These are phyloP conservation scores for Gossypium gossypioides DNA, from an alignment of 441 rosid species.

Conservation along the genomic window DNA sequence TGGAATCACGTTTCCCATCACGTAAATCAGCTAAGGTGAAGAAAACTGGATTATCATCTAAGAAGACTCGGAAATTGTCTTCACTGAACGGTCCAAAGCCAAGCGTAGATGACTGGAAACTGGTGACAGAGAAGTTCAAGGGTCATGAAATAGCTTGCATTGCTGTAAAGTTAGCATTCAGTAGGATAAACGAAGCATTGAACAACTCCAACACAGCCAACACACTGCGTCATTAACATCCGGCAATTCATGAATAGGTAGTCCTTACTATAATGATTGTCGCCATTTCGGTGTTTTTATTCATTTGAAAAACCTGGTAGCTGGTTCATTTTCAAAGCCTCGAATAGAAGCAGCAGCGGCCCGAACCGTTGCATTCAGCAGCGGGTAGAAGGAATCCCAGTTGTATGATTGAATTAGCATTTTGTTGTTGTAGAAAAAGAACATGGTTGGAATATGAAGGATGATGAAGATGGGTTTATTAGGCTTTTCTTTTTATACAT, in stretches of 20 bases:
- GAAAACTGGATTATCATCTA: slow-evolving; percentile 42
- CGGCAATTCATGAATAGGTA: slow-evolving; percentile 23
- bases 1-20: slow-evolving; percentile 18
- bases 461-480: no score
- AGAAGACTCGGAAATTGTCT: slow-evolving; percentile 72
- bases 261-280: background rate
- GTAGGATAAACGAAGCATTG: slow-evolving; percentile 74
- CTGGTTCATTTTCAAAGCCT: no score
- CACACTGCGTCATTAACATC: slow-evolving; percentile 33
- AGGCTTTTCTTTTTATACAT: no score
- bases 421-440: no score
- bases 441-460: no score
- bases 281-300: background rate
- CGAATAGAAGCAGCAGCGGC: no score
- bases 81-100: slow-evolving; percentile 48
- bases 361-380: no score
- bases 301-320: no score
- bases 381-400: no score
- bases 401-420: no score
- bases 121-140: slow-evolving; percentile 36
- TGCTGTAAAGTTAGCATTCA: slow-evolving; percentile 77
- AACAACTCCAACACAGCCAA: slow-evolving; percentile 52
- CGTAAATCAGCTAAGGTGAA: slow-evolving; percentile 34
- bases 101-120: slow-evolving; percentile 29
- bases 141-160: slow-evolving; percentile 66